A percentile compares a stretch with the other conserved stretches of the same genome.
These are phyloP conservation scores for Sordariomycetes sp. DNA, from an alignment of 2,329 filamentous ascomycete genomes.

Conservation along the genomic window DNA sequence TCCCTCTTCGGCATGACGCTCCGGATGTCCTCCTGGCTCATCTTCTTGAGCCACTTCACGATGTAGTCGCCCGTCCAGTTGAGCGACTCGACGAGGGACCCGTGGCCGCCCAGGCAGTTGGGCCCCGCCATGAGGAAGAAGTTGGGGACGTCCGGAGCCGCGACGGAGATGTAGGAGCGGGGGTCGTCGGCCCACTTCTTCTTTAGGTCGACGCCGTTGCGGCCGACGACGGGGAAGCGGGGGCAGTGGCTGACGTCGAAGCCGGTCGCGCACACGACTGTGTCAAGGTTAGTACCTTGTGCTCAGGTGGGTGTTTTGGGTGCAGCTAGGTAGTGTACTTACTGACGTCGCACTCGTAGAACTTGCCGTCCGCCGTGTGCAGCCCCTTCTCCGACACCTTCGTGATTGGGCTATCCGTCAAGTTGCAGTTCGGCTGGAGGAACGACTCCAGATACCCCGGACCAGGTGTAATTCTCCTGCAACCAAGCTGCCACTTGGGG, in stretches of 20 bases:
- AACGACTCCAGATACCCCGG: constrained; percentile 27
- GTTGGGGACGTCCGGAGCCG: constrained; percentile 16
- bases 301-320: background rate
- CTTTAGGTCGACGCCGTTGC: constrained; percentile 29
- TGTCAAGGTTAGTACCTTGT: background rate
- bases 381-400: constrained; percentile 12
- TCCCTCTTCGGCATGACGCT: constrained; percentile 28
- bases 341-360: constrained; percentile 9
- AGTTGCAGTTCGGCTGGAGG: constrained; percentile 26
- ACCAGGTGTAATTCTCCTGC: constrained; percentile 25
- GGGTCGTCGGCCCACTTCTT: constrained; percentile 32
- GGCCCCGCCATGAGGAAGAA: constrained; percentile 22
- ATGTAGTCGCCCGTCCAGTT: constrained; percentile 19
- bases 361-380: constrained; percentile 7
- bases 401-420: constrained; percentile 22
- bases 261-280: constrained; percentile 9
- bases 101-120: constrained; percentile 23
- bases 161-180: constrained; percentile 15
- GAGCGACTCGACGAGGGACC: constrained; percentile 9
- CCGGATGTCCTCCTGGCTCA: constrained; percentile 20
- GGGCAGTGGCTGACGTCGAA: constrained; percentile 9
- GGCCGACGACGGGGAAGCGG: constrained; percentile 30
- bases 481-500: constrained; percentile 47
- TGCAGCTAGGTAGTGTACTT: background rate
- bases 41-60: constrained; percentile 11